Evolutionary conservation across 352 stramenopile genomes (phyloP).

Genomic region (Globisporangium middletonii): DNA sequence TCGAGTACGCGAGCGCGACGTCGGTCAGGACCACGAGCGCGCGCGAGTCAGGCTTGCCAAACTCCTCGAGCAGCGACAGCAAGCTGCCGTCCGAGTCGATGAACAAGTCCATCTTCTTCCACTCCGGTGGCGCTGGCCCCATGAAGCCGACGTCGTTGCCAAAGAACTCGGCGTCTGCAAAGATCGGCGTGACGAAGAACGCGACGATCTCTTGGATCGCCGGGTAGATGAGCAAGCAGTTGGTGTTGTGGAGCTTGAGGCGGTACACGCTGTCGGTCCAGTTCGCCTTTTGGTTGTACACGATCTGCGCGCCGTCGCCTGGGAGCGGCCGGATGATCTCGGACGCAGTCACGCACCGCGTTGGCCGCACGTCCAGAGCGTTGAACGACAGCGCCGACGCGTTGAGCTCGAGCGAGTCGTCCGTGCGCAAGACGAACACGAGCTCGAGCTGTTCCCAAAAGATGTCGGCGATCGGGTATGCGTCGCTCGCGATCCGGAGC

Average conservation of each 20-base stretch:
- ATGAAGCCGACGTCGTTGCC: constrained; percentile 72
- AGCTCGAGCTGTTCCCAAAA: constrained; percentile 82
- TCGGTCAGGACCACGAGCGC: constrained; percentile 73
- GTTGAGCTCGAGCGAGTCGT: constrained; percentile 73
- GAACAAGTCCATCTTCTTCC: constrained; percentile 76
- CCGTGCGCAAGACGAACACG: constrained; percentile 68
- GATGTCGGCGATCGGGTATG: constrained; percentile 58
- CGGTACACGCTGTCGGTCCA: constrained; percentile 73
- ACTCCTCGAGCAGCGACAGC: constrained; percentile 81
- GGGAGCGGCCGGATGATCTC: constrained; percentile 67
- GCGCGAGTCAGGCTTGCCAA: constrained; percentile 55
- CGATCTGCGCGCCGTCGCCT: constrained; percentile 67
- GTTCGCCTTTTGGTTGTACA: constrained; percentile 71
- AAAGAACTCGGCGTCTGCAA: constrained; percentile 32
- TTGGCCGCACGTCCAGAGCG: constrained; percentile 53
- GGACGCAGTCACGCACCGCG: constrained; percentile 38
- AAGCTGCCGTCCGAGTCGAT: constrained; percentile 63
- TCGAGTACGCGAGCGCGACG: constrained; percentile 55
- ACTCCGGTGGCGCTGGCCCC: constrained; percentile 48
- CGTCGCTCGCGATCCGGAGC: constrained; percentile 55
- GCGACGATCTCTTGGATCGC: constrained; percentile 50
- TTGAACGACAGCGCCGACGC: constrained; percentile 54
- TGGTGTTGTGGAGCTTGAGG: constrained; percentile 70
- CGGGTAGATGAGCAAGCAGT: constrained; percentile 69
- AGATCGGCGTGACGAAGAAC: constrained; percentile 66